Percentiles rank a stretch among this genome's conserved stretches.
phyloP scores from a whole-genome alignment of 1,284 basidiomycete genomes.

The Agaricales sp. region DNA sequence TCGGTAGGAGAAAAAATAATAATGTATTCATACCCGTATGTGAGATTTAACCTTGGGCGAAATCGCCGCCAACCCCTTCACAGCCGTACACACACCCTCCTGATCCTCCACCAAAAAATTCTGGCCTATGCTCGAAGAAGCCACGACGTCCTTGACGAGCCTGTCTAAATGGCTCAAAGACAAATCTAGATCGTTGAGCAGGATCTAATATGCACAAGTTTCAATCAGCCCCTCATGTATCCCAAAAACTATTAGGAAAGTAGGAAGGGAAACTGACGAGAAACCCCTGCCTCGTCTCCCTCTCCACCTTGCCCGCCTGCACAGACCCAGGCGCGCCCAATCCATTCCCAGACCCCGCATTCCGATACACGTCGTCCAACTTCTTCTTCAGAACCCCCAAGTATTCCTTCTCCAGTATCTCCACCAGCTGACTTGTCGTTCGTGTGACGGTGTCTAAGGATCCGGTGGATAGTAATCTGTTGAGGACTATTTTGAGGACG shows the following conservation, averaged over 20 bases:
- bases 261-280: conserved; percentile 47
- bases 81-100: conserved; percentile 29
- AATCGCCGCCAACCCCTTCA: conserved; percentile 41
- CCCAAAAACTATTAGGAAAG: conserved; percentile 1
- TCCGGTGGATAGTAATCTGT: conserved; percentile 67
- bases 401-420: conserved; percentile 76
- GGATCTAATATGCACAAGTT: conserved; percentile 38
- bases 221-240: conserved; percentile 1
- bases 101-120: conserved; percentile 62
- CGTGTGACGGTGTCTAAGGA: conserved; percentile 47
- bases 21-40: conserved; percentile 61
- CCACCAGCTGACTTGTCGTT: conserved; percentile 53
- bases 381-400: conserved; percentile 69
- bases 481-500: conserved; percentile 76
- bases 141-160: conserved; percentile 60
- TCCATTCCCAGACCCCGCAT: conserved; percentile 20
- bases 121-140: conserved; percentile 48
- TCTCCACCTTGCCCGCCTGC: conserved; percentile 65
- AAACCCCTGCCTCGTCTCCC: conserved; percentile 68
- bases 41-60: conserved; percentile 60
- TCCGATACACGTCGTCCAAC: conserved; percentile 80
- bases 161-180: conserved; percentile 82
- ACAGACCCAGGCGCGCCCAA: conserved; percentile 25
- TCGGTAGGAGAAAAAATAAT: conserved; percentile 4
- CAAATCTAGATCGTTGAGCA: conserved; percentile 84